Percentiles rank a stretch among this genome's conserved stretches.
phyloP scores from a whole-genome alignment of 805 yeast species.

The Candida quercuum region DNA sequence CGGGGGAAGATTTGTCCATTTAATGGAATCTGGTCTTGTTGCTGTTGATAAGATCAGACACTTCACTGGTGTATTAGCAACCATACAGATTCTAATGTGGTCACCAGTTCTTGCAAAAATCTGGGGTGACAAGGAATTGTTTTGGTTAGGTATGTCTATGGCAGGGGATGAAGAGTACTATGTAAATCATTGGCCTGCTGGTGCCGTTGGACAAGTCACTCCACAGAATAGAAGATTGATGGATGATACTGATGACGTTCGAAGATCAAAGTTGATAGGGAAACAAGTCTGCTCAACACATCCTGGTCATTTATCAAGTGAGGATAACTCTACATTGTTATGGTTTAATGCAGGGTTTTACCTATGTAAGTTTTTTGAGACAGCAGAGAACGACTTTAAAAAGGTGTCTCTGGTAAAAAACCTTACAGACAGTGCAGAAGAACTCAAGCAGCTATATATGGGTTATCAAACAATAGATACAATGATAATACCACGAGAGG shows the following conservation, averaged over 20 bases:
- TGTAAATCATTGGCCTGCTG: constrained; percentile 51
- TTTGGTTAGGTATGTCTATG: constrained; percentile 56
- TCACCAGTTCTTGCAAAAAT: constrained; percentile 38
- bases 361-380: constrained; percentile 30
- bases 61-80: constrained; percentile 42
- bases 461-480: constrained; percentile 35
- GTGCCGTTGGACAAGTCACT: constrained; percentile 46
- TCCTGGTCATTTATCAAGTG: constrained; percentile 51
- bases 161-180: constrained; percentile 49
- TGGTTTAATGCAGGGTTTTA: constrained; percentile 58
- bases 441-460: constrained; percentile 17
- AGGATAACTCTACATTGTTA: constrained; percentile 37
- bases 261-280: constrained; percentile 17
- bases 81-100: constrained; percentile 34
- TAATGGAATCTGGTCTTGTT: constrained; percentile 41
- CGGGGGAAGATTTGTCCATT: constrained; percentile 31
- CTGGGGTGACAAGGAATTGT: constrained; percentile 66
- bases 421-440: neutral
- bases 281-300: constrained; percentile 53
- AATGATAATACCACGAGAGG: constrained; percentile 46
- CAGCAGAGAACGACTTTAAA: constrained; percentile 2
- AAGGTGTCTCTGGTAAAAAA: neutral
- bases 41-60: constrained; percentile 42
- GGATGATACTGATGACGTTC: constrained; percentile 12
- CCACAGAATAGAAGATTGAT: constrained; percentile 12